Evolutionary conservation across 1,284 basidiomycete species (phyloP).

Genomic region (Rhodotorula sp.): DNA sequence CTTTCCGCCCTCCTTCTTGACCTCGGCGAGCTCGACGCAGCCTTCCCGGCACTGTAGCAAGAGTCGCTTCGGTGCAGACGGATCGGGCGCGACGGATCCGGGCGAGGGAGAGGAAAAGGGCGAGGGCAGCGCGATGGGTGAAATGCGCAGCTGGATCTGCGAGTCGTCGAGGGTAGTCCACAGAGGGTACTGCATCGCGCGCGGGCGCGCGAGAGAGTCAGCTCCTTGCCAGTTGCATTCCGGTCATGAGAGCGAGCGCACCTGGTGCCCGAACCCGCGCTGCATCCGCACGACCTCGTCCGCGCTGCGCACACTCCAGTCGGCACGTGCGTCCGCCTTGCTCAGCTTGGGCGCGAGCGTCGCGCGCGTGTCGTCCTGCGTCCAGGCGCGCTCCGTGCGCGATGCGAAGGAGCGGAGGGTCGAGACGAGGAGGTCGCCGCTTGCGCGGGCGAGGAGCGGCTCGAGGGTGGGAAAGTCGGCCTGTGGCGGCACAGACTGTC

Average conservation of each 20-base stretch:
- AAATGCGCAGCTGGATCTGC: slow-evolving; percentile 35
- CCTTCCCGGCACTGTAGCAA: slow-evolving; percentile 56
- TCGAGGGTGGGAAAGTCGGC: slow-evolving; percentile 63
- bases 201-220: not conserved
- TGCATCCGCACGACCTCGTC: slow-evolving; percentile 61
- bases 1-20: slow-evolving; percentile 63
- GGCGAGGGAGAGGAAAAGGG: slow-evolving; percentile 49
- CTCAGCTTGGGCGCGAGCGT: slow-evolving; percentile 66
- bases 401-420: slow-evolving; percentile 66
- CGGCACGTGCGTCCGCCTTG: slow-evolving; percentile 58
- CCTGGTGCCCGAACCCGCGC: slow-evolving; percentile 74
- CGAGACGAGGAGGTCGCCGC: slow-evolving; percentile 69
- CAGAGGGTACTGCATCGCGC: slow-evolving; percentile 45
- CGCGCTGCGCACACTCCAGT: slow-evolving; percentile 64
- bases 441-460: slow-evolving; percentile 63
- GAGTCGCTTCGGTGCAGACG: slow-evolving; percentile 50
- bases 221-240: fast-evolving
- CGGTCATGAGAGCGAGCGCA: slow-evolving; percentile 45
- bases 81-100: slow-evolving; percentile 56
- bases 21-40: slow-evolving; percentile 57
- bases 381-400: slow-evolving; percentile 58
- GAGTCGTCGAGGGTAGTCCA: slow-evolving; percentile 46
- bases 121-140: not conserved
- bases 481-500: slow-evolving; percentile 57
- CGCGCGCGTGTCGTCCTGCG: slow-evolving; percentile 56